Evolutionary conservation across 768 basidiomycete genomes (phyloP), one percentile per base, ranked within the genome.

Genomic region (Trichaptum fuscoviolaceum): DNA sequence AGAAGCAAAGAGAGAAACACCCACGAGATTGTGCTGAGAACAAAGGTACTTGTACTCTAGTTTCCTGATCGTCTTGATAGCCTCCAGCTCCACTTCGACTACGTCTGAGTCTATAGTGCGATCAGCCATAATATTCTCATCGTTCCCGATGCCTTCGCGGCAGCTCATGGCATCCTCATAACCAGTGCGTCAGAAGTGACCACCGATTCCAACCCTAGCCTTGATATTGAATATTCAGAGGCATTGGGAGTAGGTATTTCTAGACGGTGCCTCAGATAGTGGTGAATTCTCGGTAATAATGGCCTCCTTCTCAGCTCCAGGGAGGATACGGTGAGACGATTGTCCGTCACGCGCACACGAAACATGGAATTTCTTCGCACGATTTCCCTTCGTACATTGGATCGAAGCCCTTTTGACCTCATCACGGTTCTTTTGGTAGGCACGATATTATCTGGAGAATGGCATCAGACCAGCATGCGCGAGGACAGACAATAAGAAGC

Each of bases 341-440:
- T 75, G 77, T 1, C 87, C 85, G 23, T 86, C 82, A 57, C 82
- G 79, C 0, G 97, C 96, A 75, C 97, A 99, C 2, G 88, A 90
- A 30, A 97, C 90, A 73, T 99, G 96, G 78, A 94, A 97, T 0
- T 95, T 92, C 73, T 91, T 92, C 12, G 92, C 83, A 71, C 96
- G 97, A 77, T 95, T 96, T 58, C 95, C 95, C 76, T 92, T 93
- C 18, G 93, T 92, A 74, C 96, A 98, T 73, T 98, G 96, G 26
- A 97, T 88, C 26, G 90, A 90, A 0, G 90, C 92, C 20, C 90
- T 92, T 68, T 92, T 92, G 0, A 78, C 80, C 71, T 89, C 92
- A 12, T 80, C 75, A 35, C 83, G 82, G 58, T 78, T 83, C 75
- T 88, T 93, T n/a, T 83, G 81, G 74, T 96, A 98, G 0, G 88